Evolutionary conservation across 352 stramenopile genomes (phyloP), one percentile per base, ranked within the genome.

Genomic region (Elongisporangium prolatum): DNA sequence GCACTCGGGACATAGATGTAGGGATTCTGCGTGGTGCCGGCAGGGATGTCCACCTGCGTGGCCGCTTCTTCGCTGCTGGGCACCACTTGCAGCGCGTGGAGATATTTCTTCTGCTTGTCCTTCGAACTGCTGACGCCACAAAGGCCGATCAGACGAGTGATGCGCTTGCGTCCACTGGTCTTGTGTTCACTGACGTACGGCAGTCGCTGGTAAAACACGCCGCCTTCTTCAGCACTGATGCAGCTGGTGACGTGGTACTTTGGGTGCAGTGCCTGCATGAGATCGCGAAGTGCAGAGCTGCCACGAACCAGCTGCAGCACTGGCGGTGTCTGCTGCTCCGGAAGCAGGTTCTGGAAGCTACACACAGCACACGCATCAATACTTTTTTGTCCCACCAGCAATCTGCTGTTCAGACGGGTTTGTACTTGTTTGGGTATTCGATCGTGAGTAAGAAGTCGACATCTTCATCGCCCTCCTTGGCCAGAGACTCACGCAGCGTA

Each of bases 91-190:
- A 93, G 63, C 3, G 84, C 84, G 50, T 93, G 84, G 11, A 93
- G 68, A 59, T 89, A 93, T 65, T 93, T 93, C 48, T 80, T 84
- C 2, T 71, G 67, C 68, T 90, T 89, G 64, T 93, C 75, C 59
- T 89, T 88, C 40, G 70, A 63, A 14, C 60, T 65, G 44, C 69
- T 88, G 0, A 88, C 70, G 24, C 76, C 74, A 28, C 75, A 84
- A 20, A 93, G 71, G 5, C 72, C 75, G 60, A 93, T 93, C 17
- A 93, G 60, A 14, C 84, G 80, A 18, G 80, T 91, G 50, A 93
- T 49, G 40, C 78, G 75, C 66, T 89, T 89, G 38, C 68, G 66
- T 28, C 71, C 69, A 3, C 69, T 78, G 14, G 57, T 68, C 0
- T 50, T 48, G 9, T 68, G 62, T 47, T 88, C 77, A 24, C 77